phyloP scores from a whole-genome alignment of 2,329 filamentous ascomycete genomes.

The Xylaria sp. region DNA sequence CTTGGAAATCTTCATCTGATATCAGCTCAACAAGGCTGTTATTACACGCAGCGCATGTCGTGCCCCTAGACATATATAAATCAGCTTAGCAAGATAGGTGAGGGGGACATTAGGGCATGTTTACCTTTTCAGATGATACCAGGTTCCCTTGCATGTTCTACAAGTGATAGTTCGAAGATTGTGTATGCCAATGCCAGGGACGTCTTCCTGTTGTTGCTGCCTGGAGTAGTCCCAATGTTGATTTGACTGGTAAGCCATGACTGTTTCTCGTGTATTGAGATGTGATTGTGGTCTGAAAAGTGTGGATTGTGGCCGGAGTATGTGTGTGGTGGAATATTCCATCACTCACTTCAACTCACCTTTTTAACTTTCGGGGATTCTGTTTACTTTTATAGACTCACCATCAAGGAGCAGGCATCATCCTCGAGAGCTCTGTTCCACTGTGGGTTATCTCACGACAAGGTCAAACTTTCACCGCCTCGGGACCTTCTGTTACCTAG shows the following conservation, averaged over 20 bases:
- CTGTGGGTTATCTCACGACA: conserved; percentile 1
- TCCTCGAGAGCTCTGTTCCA: conserved; percentile 18
- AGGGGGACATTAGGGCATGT: not conserved
- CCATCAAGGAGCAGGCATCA: not conserved
- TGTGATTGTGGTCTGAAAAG: not conserved
- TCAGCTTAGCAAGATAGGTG: not conserved
- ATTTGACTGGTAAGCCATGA: conserved; percentile 27
- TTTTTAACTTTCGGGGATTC: not conserved
- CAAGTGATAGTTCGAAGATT: conserved; percentile 28
- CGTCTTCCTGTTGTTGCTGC: conserved; percentile 22
- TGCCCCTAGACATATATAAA: conserved; percentile 13
- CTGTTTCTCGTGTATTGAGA: not conserved
- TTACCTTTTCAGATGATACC: conserved; percentile 33
- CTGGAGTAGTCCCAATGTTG: conserved; percentile 17
- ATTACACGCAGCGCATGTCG: conserved; percentile 25
- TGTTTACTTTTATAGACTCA: conserved; percentile 28
- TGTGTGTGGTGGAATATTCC: not conserved
- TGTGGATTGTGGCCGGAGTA: not conserved
- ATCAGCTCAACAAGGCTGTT: conserved; percentile 35
- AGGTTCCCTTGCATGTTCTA: conserved; percentile 28
- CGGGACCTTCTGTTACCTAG: conserved; percentile 17
- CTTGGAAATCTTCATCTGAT: conserved; percentile 27
- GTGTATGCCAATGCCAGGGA: conserved; percentile 30
- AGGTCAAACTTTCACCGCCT: conserved; percentile 24
- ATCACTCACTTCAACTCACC: not conserved